Evolutionary conservation across 2,329 filamentous ascomycete genomes (phyloP), one percentile per base, ranked within the genome.

Genomic region (Cladosporium sp.): DNA sequence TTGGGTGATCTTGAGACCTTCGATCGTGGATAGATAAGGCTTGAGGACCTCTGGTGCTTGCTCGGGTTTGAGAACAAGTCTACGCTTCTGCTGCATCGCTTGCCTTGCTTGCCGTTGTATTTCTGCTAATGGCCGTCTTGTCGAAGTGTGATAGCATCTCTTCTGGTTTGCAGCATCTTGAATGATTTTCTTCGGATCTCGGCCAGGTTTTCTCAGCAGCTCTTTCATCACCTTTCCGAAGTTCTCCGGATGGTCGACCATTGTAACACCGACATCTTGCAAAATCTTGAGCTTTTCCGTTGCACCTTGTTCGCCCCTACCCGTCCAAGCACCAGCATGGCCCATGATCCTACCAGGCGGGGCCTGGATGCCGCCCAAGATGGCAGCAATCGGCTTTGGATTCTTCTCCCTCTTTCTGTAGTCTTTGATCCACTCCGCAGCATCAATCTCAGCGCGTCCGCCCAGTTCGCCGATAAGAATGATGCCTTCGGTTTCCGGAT

Each of bases 191-290:
- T 73, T 71, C 34, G 81, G 75, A 63, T 77, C 74, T 65, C 79
- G 69, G 68, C 78, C 79, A 57, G 77, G 76, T 43, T 79, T 77
- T 18, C 76, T 77, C 4, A 93, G 78, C 16, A 91, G 79, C 3
- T 79, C 78, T 75, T 88, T 90, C 82, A 93, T 86, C 0, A 86
- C 85, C 23, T 83, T 79, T 0, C 91, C 91, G 67, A 94, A 90
- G 67, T 90, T 88, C 58, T 90, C 88, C 0, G 91, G 91, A 72
- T 93, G 91, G 66, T 91, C 86, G 3, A 93, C 88, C 77, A 93
- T 87, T 0, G 84, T 85, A 0, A 86, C 89, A 2, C 90, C 90
- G 14, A 85, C 90, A 64, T 83, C 80, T 73, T 88, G 79, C n/a
- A 94, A 81, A 1, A 86, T 84, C 49, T 82, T 83, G 66, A 89